Base-by-base conservation (phyloP, 2,329 filamentous ascomycete species). In the Diplodia mutila region DNA sequence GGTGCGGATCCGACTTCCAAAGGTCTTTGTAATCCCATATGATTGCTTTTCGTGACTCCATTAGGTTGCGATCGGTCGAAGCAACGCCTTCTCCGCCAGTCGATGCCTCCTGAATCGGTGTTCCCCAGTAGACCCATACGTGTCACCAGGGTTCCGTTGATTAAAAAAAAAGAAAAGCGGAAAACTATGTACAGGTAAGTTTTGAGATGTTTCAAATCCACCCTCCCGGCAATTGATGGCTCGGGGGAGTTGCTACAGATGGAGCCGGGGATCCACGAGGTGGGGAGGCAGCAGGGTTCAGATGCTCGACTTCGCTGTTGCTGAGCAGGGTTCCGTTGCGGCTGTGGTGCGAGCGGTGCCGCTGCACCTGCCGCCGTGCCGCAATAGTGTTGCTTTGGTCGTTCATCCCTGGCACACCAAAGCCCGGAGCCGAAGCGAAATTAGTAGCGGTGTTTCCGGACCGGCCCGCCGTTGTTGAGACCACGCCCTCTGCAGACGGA, bases 371-470 rank as follows among this genome's bases (percentile, higher is more conserved):
- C 7, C 9, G 25, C 25, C 32, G 39, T 49, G 57, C 39, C 42
- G 23, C 39, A 32, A 11, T 39, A n/a, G 23, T 3, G 18, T 49
- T 18, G 9, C 42, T 14, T n/a, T 49, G 27, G 46, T 21, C 29
- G 46, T n/a, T 61, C 25, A 29, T 23, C 11, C 27, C 25, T 29
- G 27, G n/a, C 4, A 23, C 8, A n/a, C 59, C 46, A 27, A 63
- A 37, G 21, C 34, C 59, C n/a, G 34, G 21, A 29, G 59, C 29
- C n/a, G 59, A 63, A 63, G 59, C 42, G 42, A 51, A n/a, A 63
- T 34, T 51, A 18, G 7, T 48, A 16, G 42, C 27, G 23, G 27
- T 25, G 29, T 21, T 34, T 51, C 59, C 59, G 59, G 59, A 51
- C 59, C 46, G 59, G 18, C 27, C 46, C 59, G 59, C 46, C 59